These are phyloP conservation scores for Hyaloscypha hepaticicola DNA, from an alignment of 495 filamentous ascomycete genomes.

Conservation along the genomic window DNA sequence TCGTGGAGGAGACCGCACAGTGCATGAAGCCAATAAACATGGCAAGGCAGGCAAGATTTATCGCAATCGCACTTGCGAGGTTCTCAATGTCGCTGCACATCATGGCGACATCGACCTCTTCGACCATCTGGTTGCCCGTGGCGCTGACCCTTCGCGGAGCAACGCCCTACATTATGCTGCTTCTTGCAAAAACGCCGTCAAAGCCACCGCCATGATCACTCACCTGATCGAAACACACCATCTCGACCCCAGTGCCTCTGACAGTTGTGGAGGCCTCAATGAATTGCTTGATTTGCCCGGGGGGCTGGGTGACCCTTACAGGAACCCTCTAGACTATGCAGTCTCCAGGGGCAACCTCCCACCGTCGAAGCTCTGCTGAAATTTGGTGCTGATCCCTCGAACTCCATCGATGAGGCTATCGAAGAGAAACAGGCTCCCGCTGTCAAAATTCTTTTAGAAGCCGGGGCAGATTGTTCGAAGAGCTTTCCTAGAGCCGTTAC, in stretches of 20 bases:
- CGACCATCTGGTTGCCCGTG: slow-evolving; percentile 6
- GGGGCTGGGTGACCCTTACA: not conserved
- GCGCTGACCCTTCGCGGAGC: not conserved
- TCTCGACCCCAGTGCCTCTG: not conserved
- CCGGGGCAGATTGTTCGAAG: too few relatives aligned
- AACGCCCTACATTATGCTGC: slow-evolving; percentile 1
- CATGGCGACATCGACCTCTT: slow-evolving; percentile 10
- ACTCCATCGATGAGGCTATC: not conserved
- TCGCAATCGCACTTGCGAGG: not conserved
- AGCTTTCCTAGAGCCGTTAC: too few relatives aligned
- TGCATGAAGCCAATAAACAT: not conserved
- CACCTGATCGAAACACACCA: slow-evolving; percentile 7
- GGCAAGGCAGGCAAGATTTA: not conserved
- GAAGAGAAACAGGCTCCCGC: not conserved
- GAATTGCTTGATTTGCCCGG: not conserved
- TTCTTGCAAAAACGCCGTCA: not conserved
- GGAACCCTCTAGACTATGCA: slow-evolving; percentile 1
- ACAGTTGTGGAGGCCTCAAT: not conserved
- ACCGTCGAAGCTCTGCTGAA: slow-evolving; percentile 7
- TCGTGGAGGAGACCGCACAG: not conserved
- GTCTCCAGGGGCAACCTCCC: not conserved
- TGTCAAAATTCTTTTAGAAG: too few relatives aligned
- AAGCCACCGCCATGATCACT: not conserved
- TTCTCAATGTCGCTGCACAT: slow-evolving; percentile 4
- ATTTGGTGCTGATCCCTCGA: not conserved